These are phyloP conservation scores for Plectosphaerella cucumerina DNA, from an alignment of 2,329 filamentous ascomycete genomes.

Conservation along the genomic window DNA sequence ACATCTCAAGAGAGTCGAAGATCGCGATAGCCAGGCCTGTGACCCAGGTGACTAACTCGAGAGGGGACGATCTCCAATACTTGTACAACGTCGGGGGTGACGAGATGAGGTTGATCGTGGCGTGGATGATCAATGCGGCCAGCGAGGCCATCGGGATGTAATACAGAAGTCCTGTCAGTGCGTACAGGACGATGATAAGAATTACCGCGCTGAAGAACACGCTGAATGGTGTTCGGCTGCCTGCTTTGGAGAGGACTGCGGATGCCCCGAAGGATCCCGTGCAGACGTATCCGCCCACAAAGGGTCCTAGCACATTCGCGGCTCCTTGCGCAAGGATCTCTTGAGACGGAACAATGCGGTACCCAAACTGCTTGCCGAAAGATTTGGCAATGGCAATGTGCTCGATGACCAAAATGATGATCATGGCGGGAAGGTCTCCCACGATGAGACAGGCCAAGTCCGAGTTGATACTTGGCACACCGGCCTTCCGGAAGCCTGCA, in stretches of 20 bases:
- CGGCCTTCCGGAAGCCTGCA: conserved; percentile 59
- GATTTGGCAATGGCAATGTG: conserved; percentile 83
- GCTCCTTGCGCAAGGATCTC: conserved; percentile 76
- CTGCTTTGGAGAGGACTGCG: conserved; percentile 80
- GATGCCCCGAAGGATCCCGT: conserved; percentile 57
- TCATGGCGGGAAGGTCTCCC: conserved; percentile 62
- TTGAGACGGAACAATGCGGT: conserved; percentile 73
- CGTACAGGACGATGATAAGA: conserved; percentile 74
- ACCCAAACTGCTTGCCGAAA: conserved; percentile 73
- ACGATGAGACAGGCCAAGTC: conserved; percentile 54
- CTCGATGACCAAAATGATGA: conserved; percentile 76
- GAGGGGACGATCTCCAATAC: conserved; percentile 71
- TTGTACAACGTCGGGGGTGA: conserved; percentile 69
- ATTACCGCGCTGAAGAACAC: conserved; percentile 74
- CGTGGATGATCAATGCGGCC: conserved; percentile 79
- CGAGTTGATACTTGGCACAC: conserved; percentile 53
- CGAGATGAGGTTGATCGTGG: conserved; percentile 71
- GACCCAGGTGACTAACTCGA: conserved; percentile 73
- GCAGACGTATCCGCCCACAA: conserved; percentile 54
- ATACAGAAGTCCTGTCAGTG: conserved; percentile 71
- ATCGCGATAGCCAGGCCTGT: conserved; percentile 58
- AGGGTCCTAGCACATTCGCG: conserved; percentile 73
- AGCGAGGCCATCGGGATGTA: conserved; percentile 72
- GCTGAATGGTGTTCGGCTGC: conserved; percentile 72
- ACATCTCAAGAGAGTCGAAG: conserved; percentile 44